A percentile compares a stretch with the other conserved stretches of the same genome.
Evolutionary conservation across 495 filamentous ascomycete genomes (phyloP).

Genomic region (Talaromyces wortmannii): DNA sequence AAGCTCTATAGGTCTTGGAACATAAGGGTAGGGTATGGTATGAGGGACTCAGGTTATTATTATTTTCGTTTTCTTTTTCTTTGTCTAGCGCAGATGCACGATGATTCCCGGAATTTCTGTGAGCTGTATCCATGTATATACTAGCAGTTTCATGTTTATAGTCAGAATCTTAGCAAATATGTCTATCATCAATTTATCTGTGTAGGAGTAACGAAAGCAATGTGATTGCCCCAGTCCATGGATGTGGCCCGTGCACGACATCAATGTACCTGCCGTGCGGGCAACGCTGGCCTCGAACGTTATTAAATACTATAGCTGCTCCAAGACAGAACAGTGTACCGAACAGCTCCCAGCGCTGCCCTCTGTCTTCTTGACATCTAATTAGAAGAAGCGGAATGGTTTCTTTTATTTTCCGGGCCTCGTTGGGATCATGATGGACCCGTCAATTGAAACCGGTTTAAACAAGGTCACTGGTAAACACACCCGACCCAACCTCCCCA

Average conservation of each 20-base stretch:
- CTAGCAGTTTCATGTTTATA: background rate
- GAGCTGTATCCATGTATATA: background rate
- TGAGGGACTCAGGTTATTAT: background rate
- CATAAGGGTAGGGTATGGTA: too few relatives aligned
- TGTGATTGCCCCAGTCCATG: background rate
- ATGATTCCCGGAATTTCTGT: background rate
- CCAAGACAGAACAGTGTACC: too few relatives aligned
- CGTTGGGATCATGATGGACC: constrained; percentile 24
- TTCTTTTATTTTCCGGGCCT: background rate
- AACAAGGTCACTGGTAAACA: constrained; percentile 45
- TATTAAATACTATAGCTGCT: too few relatives aligned
- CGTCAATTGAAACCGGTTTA: constrained; percentile 35
- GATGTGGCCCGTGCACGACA: background rate
- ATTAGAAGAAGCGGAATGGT: background rate
- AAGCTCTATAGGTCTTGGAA: background rate
- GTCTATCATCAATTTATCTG: background rate
- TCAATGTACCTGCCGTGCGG: background rate
- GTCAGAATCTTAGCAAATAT: background rate
- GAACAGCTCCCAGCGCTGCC: background rate
- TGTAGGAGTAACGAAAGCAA: background rate
- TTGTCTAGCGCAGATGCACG: background rate
- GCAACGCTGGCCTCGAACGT: too few relatives aligned
- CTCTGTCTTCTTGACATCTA: background rate
- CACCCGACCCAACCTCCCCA: background rate
- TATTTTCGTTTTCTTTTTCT: constrained; percentile 2